Conservation (phyloP, 169 alveolate species). For the Plasmodium cynomolgi region DNA sequence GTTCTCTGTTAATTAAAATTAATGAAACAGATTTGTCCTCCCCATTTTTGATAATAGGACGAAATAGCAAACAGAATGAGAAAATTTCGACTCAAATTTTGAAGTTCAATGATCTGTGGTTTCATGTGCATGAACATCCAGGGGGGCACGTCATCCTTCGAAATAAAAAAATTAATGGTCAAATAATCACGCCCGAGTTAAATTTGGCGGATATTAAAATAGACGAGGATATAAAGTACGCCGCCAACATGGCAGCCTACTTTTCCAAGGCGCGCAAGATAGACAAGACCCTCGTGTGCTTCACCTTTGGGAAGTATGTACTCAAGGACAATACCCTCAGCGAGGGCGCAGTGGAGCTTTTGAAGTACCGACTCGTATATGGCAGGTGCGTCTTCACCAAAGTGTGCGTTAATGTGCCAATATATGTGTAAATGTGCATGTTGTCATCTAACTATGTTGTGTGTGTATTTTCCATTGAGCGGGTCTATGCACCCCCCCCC, state of each 20-base stretch:
- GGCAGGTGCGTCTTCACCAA: slow-evolving; percentile 73
- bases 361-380: slow-evolving; percentile 67
- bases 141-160: slow-evolving; percentile 85
- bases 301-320: slow-evolving; percentile 80
- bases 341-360: slow-evolving; percentile 83
- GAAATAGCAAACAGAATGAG: slow-evolving; percentile 84
- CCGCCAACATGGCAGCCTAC: slow-evolving; percentile 85
- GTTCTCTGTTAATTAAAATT: slow-evolving; percentile 76
- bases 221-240: slow-evolving; percentile 79
- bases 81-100: slow-evolving; percentile 80
- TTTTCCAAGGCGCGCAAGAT: slow-evolving; percentile 78
- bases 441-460: not conserved
- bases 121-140: slow-evolving; percentile 84
- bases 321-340: slow-evolving; percentile 73
- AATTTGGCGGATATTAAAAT: slow-evolving; percentile 35
- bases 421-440: not conserved
- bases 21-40: slow-evolving; percentile 79
- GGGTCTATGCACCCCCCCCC: slow-evolving; percentile 16
- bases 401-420: not conserved
- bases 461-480: not conserved
- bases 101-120: slow-evolving; percentile 81
- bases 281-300: slow-evolving; percentile 74
- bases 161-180: slow-evolving; percentile 66
- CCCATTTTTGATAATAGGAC: slow-evolving; percentile 82
- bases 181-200: slow-evolving; percentile 57